Conservation (phyloP, 2,329 filamentous ascomycete genomes). For the Penicillium sp. region DNA sequence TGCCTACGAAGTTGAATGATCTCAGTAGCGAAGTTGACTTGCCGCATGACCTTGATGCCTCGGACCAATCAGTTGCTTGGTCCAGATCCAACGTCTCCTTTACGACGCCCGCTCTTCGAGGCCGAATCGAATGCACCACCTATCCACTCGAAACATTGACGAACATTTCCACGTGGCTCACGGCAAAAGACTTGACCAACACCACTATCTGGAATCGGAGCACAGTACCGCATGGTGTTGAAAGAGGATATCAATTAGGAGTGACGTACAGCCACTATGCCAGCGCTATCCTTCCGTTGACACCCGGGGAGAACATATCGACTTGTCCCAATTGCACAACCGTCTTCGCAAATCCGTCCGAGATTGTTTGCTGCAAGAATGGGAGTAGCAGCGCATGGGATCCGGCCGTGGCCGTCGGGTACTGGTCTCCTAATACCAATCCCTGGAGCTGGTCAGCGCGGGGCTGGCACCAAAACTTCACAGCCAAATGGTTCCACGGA, state of each 20-base stretch:
- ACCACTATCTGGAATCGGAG: conserved; percentile 8
- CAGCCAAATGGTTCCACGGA: conserved; percentile 14
- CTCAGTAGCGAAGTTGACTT: conserved; percentile 1
- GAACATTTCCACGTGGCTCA: conserved; percentile 13
- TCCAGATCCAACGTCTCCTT: conserved; percentile 12
- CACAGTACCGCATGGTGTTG: conserved; percentile 10
- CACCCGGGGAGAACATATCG: conserved; percentile 1
- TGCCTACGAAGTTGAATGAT: conserved; percentile 8
- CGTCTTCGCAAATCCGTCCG: conserved; percentile 9
- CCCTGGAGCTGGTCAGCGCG: background rate
- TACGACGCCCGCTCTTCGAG: conserved; percentile 13
- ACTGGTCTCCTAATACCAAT: conserved; percentile 15
- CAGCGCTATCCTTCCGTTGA: conserved; percentile 2
- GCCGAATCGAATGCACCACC: conserved; percentile 13
- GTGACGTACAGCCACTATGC: background rate
- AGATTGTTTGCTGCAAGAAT: conserved; percentile 14
- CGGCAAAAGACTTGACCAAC: conserved; percentile 3
- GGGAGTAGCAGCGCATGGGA: conserved; percentile 4
- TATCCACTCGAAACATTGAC: background rate
- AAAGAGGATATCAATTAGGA: conserved; percentile 12
- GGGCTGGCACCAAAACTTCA: conserved; percentile 15
- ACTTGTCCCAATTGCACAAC: conserved; percentile 11
- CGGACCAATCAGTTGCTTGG: conserved; percentile 4
- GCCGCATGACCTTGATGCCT: background rate
- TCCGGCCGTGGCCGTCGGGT: conserved; percentile 10